Conservation (phyloP, 768 basidiomycete genomes). For the Gymnopilus junonius region DNA sequence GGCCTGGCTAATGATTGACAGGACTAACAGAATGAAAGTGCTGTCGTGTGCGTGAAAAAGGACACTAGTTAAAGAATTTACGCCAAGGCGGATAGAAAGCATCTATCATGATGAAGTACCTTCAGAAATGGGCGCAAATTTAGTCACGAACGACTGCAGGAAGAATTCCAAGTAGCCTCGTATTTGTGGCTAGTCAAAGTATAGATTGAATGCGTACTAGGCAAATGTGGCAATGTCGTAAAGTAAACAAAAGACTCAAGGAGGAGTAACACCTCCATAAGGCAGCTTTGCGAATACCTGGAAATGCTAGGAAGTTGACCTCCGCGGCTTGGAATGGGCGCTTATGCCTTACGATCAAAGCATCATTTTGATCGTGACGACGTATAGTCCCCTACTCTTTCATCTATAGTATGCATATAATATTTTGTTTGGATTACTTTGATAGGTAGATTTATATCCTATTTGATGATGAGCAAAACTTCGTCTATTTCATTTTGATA, state of each 20-base stretch:
- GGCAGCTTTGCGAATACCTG: background rate
- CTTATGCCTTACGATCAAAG: no score
- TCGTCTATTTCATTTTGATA: no score
- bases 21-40: background rate
- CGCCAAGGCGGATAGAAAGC: background rate
- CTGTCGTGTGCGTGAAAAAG: background rate
- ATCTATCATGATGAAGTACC: background rate
- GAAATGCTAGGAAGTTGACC: no score
- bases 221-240: background rate
- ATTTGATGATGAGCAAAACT: no score
- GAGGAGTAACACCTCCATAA: background rate
- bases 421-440: no score
- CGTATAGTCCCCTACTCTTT: no score
- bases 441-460: no score
- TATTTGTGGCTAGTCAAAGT: background rate
- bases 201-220: background rate
- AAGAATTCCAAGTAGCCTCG: background rate
- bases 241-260: background rate
- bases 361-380: no score
- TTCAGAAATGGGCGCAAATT: background rate
- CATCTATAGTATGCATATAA: no score
- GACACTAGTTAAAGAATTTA: background rate
- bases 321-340: background rate
- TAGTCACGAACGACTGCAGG: background rate
- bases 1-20: background rate